These are phyloP conservation scores for Erucastrum elatum DNA, from an alignment of 345 rosid species.

Conservation along the genomic window DNA sequence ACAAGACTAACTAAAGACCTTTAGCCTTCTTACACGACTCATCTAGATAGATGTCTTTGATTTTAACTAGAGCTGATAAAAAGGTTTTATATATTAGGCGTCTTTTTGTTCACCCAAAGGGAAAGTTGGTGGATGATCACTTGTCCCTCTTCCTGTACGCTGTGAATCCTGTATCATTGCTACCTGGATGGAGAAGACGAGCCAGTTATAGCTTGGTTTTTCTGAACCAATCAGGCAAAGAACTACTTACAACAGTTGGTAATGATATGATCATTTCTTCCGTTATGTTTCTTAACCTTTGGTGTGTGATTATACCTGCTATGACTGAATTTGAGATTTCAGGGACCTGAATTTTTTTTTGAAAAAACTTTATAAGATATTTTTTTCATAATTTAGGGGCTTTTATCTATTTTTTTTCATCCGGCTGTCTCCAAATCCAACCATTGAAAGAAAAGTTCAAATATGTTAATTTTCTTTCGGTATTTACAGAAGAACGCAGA, in stretches of 20 bases:
- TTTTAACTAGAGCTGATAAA: background rate
- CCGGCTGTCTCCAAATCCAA: background rate
- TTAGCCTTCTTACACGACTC: background rate
- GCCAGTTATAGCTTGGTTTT: background rate
- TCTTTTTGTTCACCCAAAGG: background rate
- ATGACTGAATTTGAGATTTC: background rate
- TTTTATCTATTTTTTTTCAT: background rate
- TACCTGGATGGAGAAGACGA: conserved; percentile 16
- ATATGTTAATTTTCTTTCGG: background rate
- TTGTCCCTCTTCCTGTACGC: conserved; percentile 4
- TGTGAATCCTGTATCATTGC: conserved; percentile 2
- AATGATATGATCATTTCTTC: background rate
- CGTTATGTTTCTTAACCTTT: background rate
- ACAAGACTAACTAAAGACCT: background rate
- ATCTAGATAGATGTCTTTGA: background rate
- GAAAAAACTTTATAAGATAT: no score
- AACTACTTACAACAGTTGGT: background rate
- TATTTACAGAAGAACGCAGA: background rate
- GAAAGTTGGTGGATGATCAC: background rate
- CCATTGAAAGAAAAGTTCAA: no score
- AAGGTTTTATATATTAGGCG: conserved; percentile 1
- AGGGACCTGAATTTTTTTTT: background rate
- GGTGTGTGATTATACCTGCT: background rate
- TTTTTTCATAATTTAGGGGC: background rate
- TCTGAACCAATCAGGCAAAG: conserved; percentile 10